Evolutionary conservation across 2,329 filamentous ascomycete species (phyloP), one percentile per base, ranked within the genome.

Genomic region (Purpureocillium takamizusanense): DNA sequence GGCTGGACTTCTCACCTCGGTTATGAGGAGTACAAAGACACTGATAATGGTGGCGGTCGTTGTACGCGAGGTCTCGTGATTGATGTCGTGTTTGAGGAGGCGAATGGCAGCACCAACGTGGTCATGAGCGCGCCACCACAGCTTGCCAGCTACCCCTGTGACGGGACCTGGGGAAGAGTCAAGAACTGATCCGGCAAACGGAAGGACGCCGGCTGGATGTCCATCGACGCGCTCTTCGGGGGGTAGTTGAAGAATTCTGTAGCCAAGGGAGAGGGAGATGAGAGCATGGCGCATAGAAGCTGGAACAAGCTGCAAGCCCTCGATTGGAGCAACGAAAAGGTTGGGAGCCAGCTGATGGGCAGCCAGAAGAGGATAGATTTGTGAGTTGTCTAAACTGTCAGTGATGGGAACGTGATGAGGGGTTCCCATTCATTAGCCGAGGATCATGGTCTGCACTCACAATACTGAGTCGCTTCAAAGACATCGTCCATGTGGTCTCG

Each of bases 201-300:
- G 7, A 21, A 36, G 27, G 6, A 29, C 2, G 13, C 9, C n/a
- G 25, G 16, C n/a, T 11, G 27, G 16, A 9, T 8, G 12, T 7
- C n/a, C 28, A 12, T 36, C 32, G 13, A 30, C 10, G 25, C 25
- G 13, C 15, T 35, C 11, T 18, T 23, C 25, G n/a, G 16, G 13
- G 6, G 16, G 17, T 28, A 34, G 27, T 25, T 39, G 37, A 4
- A 39, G 31, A 23, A 39, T 35, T 6, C 37, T 31, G 27, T 39
- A 32, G 9, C 37, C 33, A 14, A 39, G 32, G 27, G 37, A 27
- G 25, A 35, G n/a, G 18, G 37, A 35, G 28, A 39, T 35, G 16
- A 39, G 37, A 11, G 32, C 27, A n/a, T 39, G 37, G 15, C 37
- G 32, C 27, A 35, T 30, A 6, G 37, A 39, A 10, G 37, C 13